A percentile compares a stretch with the other conserved stretches of the same genome.
phyloP scores from a whole-genome alignment of 2,329 filamentous ascomycete species.

The Grosmannia serpens region DNA sequence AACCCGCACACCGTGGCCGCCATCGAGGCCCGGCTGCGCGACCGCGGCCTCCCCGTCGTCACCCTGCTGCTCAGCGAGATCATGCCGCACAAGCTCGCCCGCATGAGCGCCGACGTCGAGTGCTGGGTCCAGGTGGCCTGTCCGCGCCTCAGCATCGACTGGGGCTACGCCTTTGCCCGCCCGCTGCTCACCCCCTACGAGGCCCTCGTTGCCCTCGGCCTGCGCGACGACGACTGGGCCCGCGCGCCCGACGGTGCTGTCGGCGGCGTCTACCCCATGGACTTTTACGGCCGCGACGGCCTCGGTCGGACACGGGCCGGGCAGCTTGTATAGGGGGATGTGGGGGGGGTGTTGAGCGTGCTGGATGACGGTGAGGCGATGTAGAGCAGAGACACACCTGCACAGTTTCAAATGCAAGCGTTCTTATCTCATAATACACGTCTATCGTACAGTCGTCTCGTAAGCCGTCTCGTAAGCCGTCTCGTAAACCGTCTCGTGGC shows the following conservation, averaged over 20 bases:
- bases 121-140: slow-evolving; percentile 98
- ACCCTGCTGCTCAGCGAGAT: slow-evolving; percentile 89
- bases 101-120: slow-evolving; percentile 79
- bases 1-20: slow-evolving; percentile 86
- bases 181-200: slow-evolving; percentile 91
- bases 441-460: background rate
- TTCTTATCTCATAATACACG: background rate
- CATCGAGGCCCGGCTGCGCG: slow-evolving; percentile 66
- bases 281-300: slow-evolving; percentile 91
- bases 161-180: slow-evolving; percentile 89
- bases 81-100: slow-evolving; percentile 85
- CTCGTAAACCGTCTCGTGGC: no score
- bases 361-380: background rate
- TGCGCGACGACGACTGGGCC: slow-evolving; percentile 56
- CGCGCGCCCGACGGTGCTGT: slow-evolving; percentile 37
- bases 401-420: no score
- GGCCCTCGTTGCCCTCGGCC: slow-evolving; percentile 78
- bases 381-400: no score
- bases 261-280: slow-evolving; percentile 81
- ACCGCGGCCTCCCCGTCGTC: slow-evolving; percentile 66
- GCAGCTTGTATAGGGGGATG: background rate
- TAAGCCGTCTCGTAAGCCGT: background rate
- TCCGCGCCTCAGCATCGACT: slow-evolving; percentile 93
- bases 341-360: no score
- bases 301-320: slow-evolving; percentile 62